Conservation (phyloP, 129 eudicot species). For the Flaveria brownii region DNA sequence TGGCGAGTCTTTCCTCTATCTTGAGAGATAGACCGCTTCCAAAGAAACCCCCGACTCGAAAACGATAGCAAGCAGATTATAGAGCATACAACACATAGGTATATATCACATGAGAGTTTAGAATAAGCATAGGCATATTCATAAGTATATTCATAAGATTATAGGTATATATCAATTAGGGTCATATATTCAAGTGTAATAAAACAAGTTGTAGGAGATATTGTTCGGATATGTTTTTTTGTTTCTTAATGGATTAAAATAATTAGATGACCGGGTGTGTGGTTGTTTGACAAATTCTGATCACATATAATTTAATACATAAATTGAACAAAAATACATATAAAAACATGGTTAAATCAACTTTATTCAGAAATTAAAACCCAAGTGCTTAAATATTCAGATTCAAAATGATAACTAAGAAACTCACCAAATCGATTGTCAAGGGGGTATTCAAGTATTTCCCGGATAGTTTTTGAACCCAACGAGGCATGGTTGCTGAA, state of each 20-base stretch:
- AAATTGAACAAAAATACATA: not conserved
- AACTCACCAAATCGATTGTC: conserved; percentile 84
- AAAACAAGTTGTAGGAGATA: not conserved
- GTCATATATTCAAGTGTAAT: no score
- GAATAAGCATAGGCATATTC: no score
- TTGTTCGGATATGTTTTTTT: not conserved
- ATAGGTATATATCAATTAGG: no score
- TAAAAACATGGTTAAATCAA: no score
- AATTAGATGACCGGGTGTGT: not conserved
- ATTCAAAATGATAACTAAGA: not conserved
- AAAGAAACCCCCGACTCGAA: no score
- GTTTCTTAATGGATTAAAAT: not conserved
- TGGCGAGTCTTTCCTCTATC: no score
- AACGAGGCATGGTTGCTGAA: conserved; percentile 94
- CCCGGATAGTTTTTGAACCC: conserved; percentile 83
- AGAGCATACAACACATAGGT: no score
- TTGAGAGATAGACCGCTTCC: no score
- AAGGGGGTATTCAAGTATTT: conserved; percentile 67
- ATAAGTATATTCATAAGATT: no score
- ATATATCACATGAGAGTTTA: no score
- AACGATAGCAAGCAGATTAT: no score
- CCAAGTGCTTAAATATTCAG: not conserved
- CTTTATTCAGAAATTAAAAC: not conserved
- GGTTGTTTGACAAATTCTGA: no score
- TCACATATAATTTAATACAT: not conserved